Evolutionary conservation across 805 yeast genomes (phyloP), one percentile per base, ranked within the genome.

Genomic region (Tetrapisispora iriomotensis): DNA sequence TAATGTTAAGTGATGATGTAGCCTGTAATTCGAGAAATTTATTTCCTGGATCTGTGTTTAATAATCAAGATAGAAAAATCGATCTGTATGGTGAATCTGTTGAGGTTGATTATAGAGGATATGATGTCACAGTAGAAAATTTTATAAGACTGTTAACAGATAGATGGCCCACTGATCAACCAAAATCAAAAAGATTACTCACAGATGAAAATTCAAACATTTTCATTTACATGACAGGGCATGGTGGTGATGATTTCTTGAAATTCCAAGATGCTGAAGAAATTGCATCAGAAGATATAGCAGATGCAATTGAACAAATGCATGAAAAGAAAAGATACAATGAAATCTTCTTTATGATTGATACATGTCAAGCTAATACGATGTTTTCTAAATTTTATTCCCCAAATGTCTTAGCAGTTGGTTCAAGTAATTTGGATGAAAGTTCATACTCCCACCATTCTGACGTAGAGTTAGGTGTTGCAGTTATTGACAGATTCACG

Each of bases 191-290:
- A 62, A 70, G 97, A 47, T 67, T 92, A 34, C 65, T 88, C 44
- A 86, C 97, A 0, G 97, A 92, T 65, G 96, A 88, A 58, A 79
- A 86, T 57, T 84, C 95, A 23, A 92, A 92, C 59, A 86, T 92
- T 37, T 84, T 92, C 61, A 82, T 92, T 21, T 92, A 92, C 59
- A 71, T 92, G 78, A 92, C 98, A 1, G 99, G 99, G 19, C 99
- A 92, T 61, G 99, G 99, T 19, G 99, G 99, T 38, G 86, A 88
- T 53, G 97, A 92, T 61, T 92, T 92, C 61, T 72, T 92, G 52
- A 92, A 92, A 62, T 92, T 92, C 61, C 99, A 92, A 65, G 99
- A 92, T 58, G 96, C 97, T 9, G 98, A 92, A 60, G 98, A 92
- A 54, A 87, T 92, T 42, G 87, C 95, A 2, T 79, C 95, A 8